phyloP scores from a whole-genome alignment of 2,329 filamentous ascomycete species.

The Phialophora expanda region DNA sequence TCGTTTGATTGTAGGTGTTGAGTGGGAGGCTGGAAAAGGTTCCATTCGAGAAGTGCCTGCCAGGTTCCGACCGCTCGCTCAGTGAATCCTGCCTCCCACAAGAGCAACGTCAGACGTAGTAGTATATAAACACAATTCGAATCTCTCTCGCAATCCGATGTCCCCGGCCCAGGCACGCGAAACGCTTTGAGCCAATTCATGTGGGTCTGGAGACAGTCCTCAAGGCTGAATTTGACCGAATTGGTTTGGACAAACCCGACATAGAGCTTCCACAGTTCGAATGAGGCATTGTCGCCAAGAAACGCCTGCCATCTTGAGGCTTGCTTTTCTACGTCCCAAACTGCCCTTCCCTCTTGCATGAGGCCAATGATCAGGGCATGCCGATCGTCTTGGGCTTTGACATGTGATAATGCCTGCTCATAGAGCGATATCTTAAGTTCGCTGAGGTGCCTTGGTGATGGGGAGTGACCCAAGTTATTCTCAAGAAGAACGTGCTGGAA shows the following conservation, averaged over 20 bases:
- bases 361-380: slow-evolving; percentile 69
- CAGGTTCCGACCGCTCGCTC: slow-evolving; percentile 80
- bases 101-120: slow-evolving; percentile 73
- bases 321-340: slow-evolving; percentile 72
- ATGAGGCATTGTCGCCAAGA: slow-evolving; percentile 62
- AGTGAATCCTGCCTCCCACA: slow-evolving; percentile 76
- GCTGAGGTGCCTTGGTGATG: slow-evolving; percentile 64
- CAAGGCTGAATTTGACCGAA: slow-evolving; percentile 70
- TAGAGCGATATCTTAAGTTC: slow-evolving; percentile 82
- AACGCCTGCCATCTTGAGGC: slow-evolving; percentile 69
- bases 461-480: slow-evolving; percentile 42
- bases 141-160: slow-evolving; percentile 36
- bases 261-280: slow-evolving; percentile 73
- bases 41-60: slow-evolving; percentile 80
- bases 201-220: slow-evolving; percentile 66
- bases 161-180: slow-evolving; percentile 17
- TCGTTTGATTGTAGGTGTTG: slow-evolving; percentile 24
- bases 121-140: slow-evolving; percentile 70
- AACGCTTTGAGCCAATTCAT: slow-evolving; percentile 60
- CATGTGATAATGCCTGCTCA: slow-evolving; percentile 72
- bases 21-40: slow-evolving; percentile 62
- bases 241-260: slow-evolving; percentile 73
- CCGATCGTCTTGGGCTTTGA: slow-evolving; percentile 54
- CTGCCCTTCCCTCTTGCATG: slow-evolving; percentile 73
- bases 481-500: slow-evolving; percentile 70